Conservation (phyloP, 2,329 filamentous ascomycete species). For the Exophiala sp. region DNA sequence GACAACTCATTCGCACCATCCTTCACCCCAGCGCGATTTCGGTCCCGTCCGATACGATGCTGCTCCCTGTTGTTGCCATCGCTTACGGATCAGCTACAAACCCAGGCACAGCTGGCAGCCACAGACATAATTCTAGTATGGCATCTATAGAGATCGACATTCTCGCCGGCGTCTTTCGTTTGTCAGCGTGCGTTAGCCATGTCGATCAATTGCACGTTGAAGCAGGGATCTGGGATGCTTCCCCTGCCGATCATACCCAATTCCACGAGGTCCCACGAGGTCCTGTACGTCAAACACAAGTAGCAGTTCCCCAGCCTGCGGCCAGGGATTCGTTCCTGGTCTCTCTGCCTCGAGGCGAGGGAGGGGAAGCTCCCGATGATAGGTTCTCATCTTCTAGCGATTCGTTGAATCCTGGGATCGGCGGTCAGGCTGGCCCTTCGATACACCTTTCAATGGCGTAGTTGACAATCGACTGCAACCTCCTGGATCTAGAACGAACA, state of each 20-base stretch:
- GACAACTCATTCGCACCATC: no score
- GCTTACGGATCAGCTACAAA: no score
- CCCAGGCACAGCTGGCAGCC: no score
- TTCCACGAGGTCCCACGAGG: not conserved
- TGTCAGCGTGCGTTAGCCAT: not conserved
- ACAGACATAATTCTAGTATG: no score
- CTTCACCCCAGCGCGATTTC: not conserved
- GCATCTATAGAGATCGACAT: no score
- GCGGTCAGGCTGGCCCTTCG: not conserved
- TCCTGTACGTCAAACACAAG: not conserved
- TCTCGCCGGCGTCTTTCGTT: not conserved
- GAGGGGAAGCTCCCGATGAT: no score
- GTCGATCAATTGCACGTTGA: slow-evolving; percentile 11
- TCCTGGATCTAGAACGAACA: no score
- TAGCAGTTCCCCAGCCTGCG: not conserved
- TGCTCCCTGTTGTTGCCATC: no score
- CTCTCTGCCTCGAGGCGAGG: not conserved
- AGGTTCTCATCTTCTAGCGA: not conserved
- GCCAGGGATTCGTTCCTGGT: not conserved
- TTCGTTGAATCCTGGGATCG: not conserved
- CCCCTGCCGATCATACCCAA: not conserved
- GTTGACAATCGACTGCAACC: no score
- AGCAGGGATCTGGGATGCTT: not conserved
- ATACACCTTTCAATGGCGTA: no score
- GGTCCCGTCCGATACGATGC: no score